Evolutionary conservation across 2,329 filamentous ascomycete genomes (phyloP).

Genomic region (Pleoardoris graminearum): DNA sequence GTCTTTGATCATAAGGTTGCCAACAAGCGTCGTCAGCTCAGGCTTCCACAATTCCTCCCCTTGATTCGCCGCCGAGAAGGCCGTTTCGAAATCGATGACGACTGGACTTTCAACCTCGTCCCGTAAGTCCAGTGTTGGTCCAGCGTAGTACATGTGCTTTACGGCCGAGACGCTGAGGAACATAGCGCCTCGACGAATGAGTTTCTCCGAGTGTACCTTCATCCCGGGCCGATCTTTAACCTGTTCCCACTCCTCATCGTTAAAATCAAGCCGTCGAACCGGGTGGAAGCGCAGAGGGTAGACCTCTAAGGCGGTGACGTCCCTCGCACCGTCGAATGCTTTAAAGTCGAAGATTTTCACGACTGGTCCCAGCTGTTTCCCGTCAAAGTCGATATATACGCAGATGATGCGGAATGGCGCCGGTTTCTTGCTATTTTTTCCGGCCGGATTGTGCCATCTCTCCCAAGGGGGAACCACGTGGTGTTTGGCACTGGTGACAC

Average conservation of each 20-base stretch:
- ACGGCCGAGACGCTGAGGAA: conserved; percentile 1
- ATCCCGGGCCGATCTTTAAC: background rate
- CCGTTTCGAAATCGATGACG: conserved; percentile 10
- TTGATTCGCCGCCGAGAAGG: too few relatives aligned
- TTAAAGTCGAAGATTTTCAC: conserved; percentile 21
- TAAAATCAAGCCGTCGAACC: background rate
- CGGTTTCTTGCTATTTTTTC: too few relatives aligned
- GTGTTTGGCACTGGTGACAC: conserved; percentile 14
- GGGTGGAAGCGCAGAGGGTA: conserved; percentile 28
- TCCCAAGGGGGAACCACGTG: conserved; percentile 8
- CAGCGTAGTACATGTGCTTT: conserved; percentile 12
- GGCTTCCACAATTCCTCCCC: conserved; percentile 8
- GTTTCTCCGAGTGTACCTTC: conserved; percentile 1
- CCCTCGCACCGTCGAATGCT: conserved; percentile 30
- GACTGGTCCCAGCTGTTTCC: conserved; percentile 33
- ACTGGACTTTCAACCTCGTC: conserved; percentile 10
- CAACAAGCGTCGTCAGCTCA: background rate
- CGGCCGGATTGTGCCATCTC: background rate
- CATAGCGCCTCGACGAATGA: background rate
- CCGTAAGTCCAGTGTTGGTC: background rate
- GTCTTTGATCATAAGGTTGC: too few relatives aligned
- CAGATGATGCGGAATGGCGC: conserved; percentile 4
- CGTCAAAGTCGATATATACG: conserved; percentile 41
- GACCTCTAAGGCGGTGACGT: conserved; percentile 23
- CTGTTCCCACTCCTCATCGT: background rate